Conservation (phyloP, 805 yeast species). For the Pichia paraexigua region DNA sequence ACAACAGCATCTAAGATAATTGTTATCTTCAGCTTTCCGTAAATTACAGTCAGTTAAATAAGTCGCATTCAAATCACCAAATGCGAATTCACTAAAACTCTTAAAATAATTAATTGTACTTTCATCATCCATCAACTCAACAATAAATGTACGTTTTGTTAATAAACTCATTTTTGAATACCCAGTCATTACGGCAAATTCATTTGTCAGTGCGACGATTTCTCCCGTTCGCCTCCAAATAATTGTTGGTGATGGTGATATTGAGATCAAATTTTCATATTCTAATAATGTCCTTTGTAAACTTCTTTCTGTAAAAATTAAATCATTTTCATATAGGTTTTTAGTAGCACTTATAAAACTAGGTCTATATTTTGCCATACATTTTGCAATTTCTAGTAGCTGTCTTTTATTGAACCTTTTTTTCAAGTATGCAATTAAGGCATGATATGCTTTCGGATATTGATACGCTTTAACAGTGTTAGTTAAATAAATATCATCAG, state of each 20-base stretch:
- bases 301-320: conserved; percentile 52
- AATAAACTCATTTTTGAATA: conserved; percentile 50
- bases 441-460: conserved; percentile 57
- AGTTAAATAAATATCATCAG: conserved; percentile 42
- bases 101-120: conserved; percentile 66
- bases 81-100: conserved; percentile 63
- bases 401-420: conserved; percentile 38
- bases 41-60: conserved; percentile 44
- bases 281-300: conserved; percentile 52
- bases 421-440: conserved; percentile 47
- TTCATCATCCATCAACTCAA: conserved; percentile 77
- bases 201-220: conserved; percentile 70
- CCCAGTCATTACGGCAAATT: conserved; percentile 62
- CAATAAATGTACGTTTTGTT: conserved; percentile 56
- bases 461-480: conserved; percentile 41
- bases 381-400: conserved; percentile 39
- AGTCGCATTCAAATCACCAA: conserved; percentile 52
- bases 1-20: conserved; percentile 53
- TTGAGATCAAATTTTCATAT: conserved; percentile 43
- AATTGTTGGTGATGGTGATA: conserved; percentile 70
- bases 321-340: conserved; percentile 61
- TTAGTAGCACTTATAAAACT: conserved; percentile 72
- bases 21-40: conserved; percentile 31
- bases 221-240: conserved; percentile 87
- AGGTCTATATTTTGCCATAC: conserved; percentile 62